A percentile compares a stretch with the other conserved stretches of the same genome.
These are phyloP conservation scores for Neofusicoccum sp. DNA, from an alignment of 2,329 filamentous ascomycete genomes.

Conservation along the genomic window DNA sequence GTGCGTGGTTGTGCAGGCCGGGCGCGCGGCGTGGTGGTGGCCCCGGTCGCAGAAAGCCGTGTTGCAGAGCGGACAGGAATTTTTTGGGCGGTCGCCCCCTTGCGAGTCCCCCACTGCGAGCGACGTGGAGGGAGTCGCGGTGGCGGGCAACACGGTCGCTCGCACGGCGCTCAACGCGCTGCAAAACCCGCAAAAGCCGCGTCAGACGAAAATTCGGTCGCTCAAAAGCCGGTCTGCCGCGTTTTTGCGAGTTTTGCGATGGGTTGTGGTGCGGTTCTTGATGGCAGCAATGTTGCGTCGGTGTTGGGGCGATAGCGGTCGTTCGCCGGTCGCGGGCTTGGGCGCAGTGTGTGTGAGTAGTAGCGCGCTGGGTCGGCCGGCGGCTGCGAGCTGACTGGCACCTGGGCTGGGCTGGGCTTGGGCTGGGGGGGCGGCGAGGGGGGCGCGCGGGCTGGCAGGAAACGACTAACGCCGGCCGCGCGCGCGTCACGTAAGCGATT, in stretches of 20 bases:
- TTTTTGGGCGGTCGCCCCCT: constrained; percentile 9
- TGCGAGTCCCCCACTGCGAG: constrained; percentile 16
- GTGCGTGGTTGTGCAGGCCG: background rate
- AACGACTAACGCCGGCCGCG: background rate
- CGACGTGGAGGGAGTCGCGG: constrained; percentile 12
- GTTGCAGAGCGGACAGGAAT: constrained; percentile 3
- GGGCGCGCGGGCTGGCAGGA: background rate
- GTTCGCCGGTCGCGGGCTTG: constrained; percentile 14
- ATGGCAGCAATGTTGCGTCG: constrained; percentile 18
- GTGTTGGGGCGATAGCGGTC: constrained; percentile 13
- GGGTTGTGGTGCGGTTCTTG: constrained; percentile 11
- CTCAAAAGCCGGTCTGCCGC: constrained; percentile 4
- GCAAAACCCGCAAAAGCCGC: background rate
- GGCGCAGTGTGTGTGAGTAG: constrained; percentile 8
- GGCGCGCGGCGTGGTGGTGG: constrained; percentile 2
- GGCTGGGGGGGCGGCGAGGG: constrained; percentile 1
- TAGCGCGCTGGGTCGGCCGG: too few species aligned
- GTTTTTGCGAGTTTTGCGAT: constrained; percentile 16
- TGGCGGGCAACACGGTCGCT: constrained; percentile 6
- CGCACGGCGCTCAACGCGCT: constrained; percentile 12
- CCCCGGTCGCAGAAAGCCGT: background rate
- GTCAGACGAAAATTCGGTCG: background rate
- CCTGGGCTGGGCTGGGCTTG: too few species aligned
- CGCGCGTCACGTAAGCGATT: constrained; percentile 13
- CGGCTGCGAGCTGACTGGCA: too few species aligned